Evolutionary conservation across 805 yeast species (phyloP), one percentile per base, ranked within the genome.

Genomic region (Tetrapisispora pingtungensis): DNA sequence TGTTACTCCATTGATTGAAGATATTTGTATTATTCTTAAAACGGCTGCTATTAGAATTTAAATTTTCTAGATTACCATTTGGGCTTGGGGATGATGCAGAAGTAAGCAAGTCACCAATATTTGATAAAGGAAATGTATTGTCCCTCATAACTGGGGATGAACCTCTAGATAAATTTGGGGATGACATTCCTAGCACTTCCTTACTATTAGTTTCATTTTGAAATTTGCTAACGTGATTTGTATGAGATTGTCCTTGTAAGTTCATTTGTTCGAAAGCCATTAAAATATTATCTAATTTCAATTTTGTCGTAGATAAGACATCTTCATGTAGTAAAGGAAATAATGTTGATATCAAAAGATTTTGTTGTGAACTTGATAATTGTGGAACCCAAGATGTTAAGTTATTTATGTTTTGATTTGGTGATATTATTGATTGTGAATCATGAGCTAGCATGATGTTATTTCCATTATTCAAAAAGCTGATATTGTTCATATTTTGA

Each of bases 281-380:
- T 22, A 43, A 14, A 40, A 57, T 39, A 42, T 56, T 58, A 46
- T 74, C 79, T 44, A 77, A 51, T 50, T 70, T 72, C 27, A 71
- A 55, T 55, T 70, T 73, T 44, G 78, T 72, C 41, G 75, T 67
- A 31, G 69, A 63, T 48, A 77, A 58, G 14, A 73, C 71, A 49
- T 78, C 81, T 44, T 73, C 71, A 8, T 77, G 72, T 50, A 78
- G 60, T 46, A 67, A 66, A 39, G 70, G 64, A 46, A 79, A 65
- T 57, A 78, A 61, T 55, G 75, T 72, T 52, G 77, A 82, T 47
- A 77, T 67, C 60, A 76, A 72, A 41, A 73, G 64, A 45, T 73
- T 65, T 50, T 69, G 75, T 49, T 78, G 81, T 38, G 68, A 69
- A n/a, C 74, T 69, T 40, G 65, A 67, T 57, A 78, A 65, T 49